Evolutionary conservation across 352 stramenopile genomes (phyloP).

Genomic region (Phytophthora brassicae): DNA sequence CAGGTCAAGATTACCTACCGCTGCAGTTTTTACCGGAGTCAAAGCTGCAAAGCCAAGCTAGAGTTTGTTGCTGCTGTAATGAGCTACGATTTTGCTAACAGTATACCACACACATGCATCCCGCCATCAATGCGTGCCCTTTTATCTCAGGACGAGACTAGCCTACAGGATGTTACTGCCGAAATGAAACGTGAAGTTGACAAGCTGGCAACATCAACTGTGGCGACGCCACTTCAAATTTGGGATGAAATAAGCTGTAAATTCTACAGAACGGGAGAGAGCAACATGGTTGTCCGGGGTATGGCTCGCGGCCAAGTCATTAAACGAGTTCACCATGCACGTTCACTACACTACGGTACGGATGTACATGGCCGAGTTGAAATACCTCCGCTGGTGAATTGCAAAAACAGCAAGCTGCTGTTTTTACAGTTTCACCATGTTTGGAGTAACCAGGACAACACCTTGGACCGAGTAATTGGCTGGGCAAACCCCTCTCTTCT

Average conservation of each 20-base stretch:
- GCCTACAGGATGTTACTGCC: background rate
- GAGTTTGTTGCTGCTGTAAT: constrained; percentile 8
- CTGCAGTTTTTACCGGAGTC: constrained; percentile 11
- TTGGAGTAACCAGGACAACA: background rate
- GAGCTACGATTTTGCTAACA: constrained; percentile 8
- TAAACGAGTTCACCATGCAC: constrained; percentile 9
- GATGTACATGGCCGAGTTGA: constrained; percentile 6
- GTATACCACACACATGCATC: background rate
- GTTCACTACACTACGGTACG: background rate
- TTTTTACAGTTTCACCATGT: constrained; percentile 6
- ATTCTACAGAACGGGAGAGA: background rate
- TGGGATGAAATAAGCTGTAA: constrained; percentile 1
- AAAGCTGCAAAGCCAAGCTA: constrained; percentile 2
- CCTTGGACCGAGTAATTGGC: constrained; percentile 8
- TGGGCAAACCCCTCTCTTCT: constrained; percentile 1
- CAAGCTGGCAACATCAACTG: constrained; percentile 3
- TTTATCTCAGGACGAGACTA: background rate
- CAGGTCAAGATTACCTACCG: constrained; percentile 10
- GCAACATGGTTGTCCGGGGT: background rate
- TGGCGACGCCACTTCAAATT: constrained; percentile 8
- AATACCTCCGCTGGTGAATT: background rate
- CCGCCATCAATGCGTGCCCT: background rate
- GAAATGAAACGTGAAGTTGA: background rate
- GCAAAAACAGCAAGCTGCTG: background rate
- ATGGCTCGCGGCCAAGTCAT: background rate